phyloP scores from a whole-genome alignment of 345 rosid genomes.

The Lumnitzera littorea region DNA sequence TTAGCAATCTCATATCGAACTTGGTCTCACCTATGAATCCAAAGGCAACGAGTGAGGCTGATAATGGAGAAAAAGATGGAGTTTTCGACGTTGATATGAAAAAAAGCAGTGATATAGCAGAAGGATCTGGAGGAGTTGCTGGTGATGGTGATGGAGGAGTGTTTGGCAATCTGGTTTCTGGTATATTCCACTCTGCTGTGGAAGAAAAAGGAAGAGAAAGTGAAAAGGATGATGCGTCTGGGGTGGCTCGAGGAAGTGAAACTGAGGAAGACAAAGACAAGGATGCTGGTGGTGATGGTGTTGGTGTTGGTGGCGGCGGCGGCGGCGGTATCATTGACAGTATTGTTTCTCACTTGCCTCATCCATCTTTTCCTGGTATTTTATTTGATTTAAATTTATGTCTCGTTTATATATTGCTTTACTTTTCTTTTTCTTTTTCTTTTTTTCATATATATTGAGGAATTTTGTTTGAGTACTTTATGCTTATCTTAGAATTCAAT shows the following conservation, averaged over 20 bases:
- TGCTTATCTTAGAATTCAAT: too few species aligned
- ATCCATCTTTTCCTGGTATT: conserved; percentile 35
- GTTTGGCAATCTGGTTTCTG: conserved; percentile 15
- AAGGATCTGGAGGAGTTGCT: not conserved
- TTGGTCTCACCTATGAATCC: conserved; percentile 12
- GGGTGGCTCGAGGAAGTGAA: not conserved
- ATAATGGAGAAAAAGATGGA: conserved; percentile 8
- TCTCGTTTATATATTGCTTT: too few species aligned
- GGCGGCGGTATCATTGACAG: conserved; percentile 35
- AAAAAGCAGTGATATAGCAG: conserved; percentile 5
- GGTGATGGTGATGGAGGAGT: conserved; percentile 8
- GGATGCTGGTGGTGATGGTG: conserved; percentile 4
- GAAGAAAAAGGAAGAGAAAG: conserved; percentile 3
- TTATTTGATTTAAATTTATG: too few species aligned
- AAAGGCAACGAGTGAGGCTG: not conserved
- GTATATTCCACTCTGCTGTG: conserved; percentile 15
- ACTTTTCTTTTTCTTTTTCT: too few species aligned
- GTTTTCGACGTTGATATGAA: conserved; percentile 1
- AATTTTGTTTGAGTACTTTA: too few species aligned
- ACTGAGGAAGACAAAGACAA: conserved; percentile 8
- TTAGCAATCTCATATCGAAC: conserved; percentile 18
- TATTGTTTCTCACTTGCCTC: conserved; percentile 55
- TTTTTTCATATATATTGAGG: too few species aligned
- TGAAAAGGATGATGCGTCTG: not conserved
- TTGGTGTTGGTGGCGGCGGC: not conserved